A percentile compares a stretch with the other conserved stretches of the same genome.
Evolutionary conservation across 768 basidiomycete genomes (phyloP).

Genomic region (Rhodosporidiobolus odoratus): DNA sequence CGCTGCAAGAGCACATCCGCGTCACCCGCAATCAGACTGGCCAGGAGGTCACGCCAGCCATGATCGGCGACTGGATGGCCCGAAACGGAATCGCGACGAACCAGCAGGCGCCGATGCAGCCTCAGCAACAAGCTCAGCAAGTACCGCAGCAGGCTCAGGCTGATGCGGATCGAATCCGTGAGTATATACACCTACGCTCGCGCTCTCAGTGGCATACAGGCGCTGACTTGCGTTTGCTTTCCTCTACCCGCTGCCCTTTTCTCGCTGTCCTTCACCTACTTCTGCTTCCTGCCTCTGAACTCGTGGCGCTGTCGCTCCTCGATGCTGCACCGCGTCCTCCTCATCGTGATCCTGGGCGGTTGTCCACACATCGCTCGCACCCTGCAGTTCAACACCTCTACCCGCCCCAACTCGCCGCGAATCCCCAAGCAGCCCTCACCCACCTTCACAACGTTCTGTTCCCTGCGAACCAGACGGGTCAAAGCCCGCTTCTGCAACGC

Average conservation of each 20-base stretch:
- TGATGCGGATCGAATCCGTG: slow-evolving; percentile 10
- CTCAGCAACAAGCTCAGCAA: slow-evolving; percentile 14
- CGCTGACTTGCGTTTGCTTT: background rate
- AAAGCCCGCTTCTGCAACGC: slow-evolving; percentile 26
- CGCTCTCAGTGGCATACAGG: too few relatives aligned
- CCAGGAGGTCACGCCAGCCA: slow-evolving; percentile 26
- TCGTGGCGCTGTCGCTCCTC: background rate
- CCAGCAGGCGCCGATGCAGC: slow-evolving; percentile 8
- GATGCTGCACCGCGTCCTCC: too few relatives aligned
- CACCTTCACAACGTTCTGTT: slow-evolving; percentile 33
- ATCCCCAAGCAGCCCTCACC: slow-evolving; percentile 17
- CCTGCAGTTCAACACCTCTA: slow-evolving; percentile 21
- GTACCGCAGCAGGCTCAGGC: background rate
- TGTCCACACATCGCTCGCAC: too few relatives aligned
- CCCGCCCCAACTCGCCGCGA: slow-evolving; percentile 21
- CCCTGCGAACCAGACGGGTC: slow-evolving; percentile 29
- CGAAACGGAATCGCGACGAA: slow-evolving; percentile 19
- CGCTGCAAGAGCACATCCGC: slow-evolving; percentile 35
- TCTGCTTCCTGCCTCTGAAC: background rate
- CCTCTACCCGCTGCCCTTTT: background rate
- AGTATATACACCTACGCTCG: background rate
- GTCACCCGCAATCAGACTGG: slow-evolving; percentile 18
- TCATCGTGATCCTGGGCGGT: too few relatives aligned
- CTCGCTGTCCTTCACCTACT: background rate
- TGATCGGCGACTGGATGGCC: slow-evolving; percentile 36